Evolutionary conservation across 202 grass and related monocot genomes (phyloP).

Genomic region (Schoenoplectus triqueter): DNA sequence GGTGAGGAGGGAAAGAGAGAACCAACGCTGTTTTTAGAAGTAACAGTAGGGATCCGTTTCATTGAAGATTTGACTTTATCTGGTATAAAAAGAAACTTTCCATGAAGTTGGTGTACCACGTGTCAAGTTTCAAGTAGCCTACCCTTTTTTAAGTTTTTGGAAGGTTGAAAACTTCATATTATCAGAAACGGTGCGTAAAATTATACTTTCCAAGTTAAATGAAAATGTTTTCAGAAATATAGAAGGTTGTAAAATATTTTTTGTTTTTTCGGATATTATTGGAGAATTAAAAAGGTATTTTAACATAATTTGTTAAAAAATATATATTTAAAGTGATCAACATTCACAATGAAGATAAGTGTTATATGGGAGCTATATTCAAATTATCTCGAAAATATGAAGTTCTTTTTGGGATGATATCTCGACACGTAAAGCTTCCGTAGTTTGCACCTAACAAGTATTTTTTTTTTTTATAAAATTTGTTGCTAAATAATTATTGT

Average conservation of each 20-base stretch:
- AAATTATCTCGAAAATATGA: not conserved
- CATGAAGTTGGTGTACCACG: not conserved
- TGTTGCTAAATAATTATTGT: not conserved
- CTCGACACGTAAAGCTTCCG: not conserved
- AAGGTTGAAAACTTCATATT: not conserved
- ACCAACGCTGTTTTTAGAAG: slow-evolving; percentile 45
- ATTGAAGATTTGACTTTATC: slow-evolving; percentile 40
- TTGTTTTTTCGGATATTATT: too few species aligned
- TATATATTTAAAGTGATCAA: not conserved
- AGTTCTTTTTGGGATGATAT: too few species aligned
- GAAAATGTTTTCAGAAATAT: too few species aligned
- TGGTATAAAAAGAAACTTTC: not conserved
- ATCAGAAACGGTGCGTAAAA: not conserved
- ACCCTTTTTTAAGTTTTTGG: too few species aligned
- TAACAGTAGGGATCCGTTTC: slow-evolving; percentile 25
- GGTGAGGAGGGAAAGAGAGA: not conserved
- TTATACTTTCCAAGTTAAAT: too few species aligned
- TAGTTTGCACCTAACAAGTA: too few species aligned
- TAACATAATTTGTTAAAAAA: too few species aligned
- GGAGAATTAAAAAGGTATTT: too few species aligned
- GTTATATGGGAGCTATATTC: not conserved
- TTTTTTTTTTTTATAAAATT: not conserved
- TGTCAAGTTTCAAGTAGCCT: not conserved
- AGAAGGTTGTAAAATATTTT: too few species aligned
- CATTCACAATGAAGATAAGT: not conserved